These are phyloP conservation scores for Schwanniomyces yamadae DNA, from an alignment of 805 yeast species.

Conservation along the genomic window DNA sequence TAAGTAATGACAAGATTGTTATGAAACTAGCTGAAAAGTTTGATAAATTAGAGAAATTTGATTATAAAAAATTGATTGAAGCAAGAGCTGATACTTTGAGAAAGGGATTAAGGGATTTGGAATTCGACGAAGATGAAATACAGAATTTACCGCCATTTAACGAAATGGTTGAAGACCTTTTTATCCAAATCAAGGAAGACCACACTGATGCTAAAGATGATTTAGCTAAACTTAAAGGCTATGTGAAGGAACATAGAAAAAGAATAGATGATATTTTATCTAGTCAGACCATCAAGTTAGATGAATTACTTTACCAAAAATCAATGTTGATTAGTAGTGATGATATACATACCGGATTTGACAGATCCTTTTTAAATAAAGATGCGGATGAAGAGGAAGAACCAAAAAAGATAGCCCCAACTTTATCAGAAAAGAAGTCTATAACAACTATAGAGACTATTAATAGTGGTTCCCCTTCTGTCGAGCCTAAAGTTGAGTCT, in stretches of 20 bases:
- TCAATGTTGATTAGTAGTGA: conserved; percentile 79
- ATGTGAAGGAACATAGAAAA: conserved; percentile 58
- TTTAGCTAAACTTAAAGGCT: conserved; percentile 32
- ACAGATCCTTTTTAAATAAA: conserved; percentile 76
- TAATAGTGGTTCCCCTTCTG: conserved; percentile 4
- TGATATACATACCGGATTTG: conserved; percentile 90
- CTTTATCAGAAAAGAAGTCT: conserved; percentile 18
- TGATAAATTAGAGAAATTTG: conserved; percentile 59
- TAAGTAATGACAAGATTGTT: conserved; percentile 28
- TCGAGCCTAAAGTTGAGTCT: conserved; percentile 1
- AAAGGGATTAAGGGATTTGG: conserved; percentile 42
- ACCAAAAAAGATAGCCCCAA: conserved; percentile 6
- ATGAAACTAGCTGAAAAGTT: conserved; percentile 48
- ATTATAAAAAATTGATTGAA: conserved; percentile 35
- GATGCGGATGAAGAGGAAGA: conserved; percentile 25
- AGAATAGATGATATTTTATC: conserved; percentile 67
- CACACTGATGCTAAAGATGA: conserved; percentile 45
- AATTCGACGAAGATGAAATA: conserved; percentile 34
- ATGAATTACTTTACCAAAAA: conserved; percentile 67
- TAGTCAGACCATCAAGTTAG: conserved; percentile 65
- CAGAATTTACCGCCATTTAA: conserved; percentile 64
- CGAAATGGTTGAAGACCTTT: conserved; percentile 90
- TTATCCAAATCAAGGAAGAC: conserved; percentile 72
- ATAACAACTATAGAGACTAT: conserved; percentile 25
- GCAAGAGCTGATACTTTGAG: conserved; percentile 44